phyloP scores from a whole-genome alignment of 805 yeast species.

The Candida xiaguanensis region DNA sequence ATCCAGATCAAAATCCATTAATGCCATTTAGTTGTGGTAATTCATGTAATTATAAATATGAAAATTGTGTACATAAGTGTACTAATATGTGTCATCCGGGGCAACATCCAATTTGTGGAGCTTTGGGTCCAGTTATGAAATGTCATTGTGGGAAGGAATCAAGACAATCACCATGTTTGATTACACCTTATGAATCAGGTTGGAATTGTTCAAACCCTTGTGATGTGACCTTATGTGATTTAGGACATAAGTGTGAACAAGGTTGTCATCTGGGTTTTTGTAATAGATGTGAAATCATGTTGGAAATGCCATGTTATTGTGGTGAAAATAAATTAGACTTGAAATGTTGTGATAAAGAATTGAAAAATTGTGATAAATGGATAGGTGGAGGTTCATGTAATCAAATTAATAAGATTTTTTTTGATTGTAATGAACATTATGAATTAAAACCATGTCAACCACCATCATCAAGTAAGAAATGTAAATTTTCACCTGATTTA shows the following conservation, averaged over 20 bases:
- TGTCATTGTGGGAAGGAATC: conserved; percentile 73
- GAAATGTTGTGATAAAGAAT: conserved; percentile 42
- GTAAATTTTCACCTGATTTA: conserved; percentile 61
- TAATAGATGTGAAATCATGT: conserved; percentile 58
- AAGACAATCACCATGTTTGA: conserved; percentile 67
- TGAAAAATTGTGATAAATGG: conserved; percentile 32
- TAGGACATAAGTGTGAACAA: conserved; percentile 61
- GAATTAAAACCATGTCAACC: conserved; percentile 55
- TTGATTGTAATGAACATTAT: conserved; percentile 63
- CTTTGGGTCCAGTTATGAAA: conserved; percentile 64
- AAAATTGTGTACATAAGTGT: conserved; percentile 70
- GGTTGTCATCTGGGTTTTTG: conserved; percentile 81
- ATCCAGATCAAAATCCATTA: conserved; percentile 53
- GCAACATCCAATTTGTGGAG: conserved; percentile 77
- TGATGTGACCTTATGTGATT: conserved; percentile 55
- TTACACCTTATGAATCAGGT: conserved; percentile 64
- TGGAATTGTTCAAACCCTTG: conserved; percentile 69
- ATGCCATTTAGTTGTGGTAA: conserved; percentile 89
- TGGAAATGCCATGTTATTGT: conserved; percentile 67
- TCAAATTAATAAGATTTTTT: conserved; percentile 42
- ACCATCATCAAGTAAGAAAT: conserved; percentile 28
- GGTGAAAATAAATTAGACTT: conserved; percentile 49
- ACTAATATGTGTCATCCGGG: conserved; percentile 83
- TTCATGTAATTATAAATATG: conserved; percentile 58
- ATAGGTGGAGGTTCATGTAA: conserved; percentile 35